Percentiles rank a stretch among this genome's conserved stretches.
These are phyloP conservation scores for Aspergillus fumigatiaffinis DNA, from an alignment of 2,329 filamentous ascomycete species.

Conservation along the genomic window DNA sequence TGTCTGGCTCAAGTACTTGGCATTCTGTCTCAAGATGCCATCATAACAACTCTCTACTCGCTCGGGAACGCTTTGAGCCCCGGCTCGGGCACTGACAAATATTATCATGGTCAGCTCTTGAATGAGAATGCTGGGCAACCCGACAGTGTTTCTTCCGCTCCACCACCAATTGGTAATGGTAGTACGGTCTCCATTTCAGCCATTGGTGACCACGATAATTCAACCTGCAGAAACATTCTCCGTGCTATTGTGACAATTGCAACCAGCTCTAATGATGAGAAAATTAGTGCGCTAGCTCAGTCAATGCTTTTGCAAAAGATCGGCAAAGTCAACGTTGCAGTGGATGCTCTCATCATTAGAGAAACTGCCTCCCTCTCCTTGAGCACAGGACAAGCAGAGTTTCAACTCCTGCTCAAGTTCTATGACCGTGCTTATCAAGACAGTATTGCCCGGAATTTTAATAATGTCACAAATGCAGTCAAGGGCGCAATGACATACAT, in stretches of 20 bases:
- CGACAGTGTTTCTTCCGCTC: slow-evolving; percentile 43
- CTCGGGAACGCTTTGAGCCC: slow-evolving; percentile 93
- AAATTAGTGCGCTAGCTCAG: slow-evolving; percentile 87
- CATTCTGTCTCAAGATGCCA: slow-evolving; percentile 80
- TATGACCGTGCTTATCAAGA: slow-evolving; percentile 73
- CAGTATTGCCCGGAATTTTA: slow-evolving; percentile 66
- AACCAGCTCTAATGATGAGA: slow-evolving; percentile 73
- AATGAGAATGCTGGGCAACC: slow-evolving; percentile 43
- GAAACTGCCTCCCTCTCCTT: slow-evolving; percentile 76
- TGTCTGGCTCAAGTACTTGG: slow-evolving; percentile 79
- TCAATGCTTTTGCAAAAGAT: slow-evolving; percentile 97
- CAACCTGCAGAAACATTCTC: slow-evolving; percentile 84
- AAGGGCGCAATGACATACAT: slow-evolving; percentile 76
- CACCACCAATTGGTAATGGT: slow-evolving; percentile 29
- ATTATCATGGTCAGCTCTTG: slow-evolving; percentile 28
- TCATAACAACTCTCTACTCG: slow-evolving; percentile 93
- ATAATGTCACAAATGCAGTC: slow-evolving; percentile 67
- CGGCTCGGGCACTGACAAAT: slow-evolving; percentile 51
- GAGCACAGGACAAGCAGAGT: slow-evolving; percentile 73
- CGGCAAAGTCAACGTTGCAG: slow-evolving; percentile 71
- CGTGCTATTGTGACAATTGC: slow-evolving; percentile 92
- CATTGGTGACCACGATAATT: slow-evolving; percentile 71
- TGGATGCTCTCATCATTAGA: slow-evolving; percentile 81
- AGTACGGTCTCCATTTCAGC: slow-evolving; percentile 67
- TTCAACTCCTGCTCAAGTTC: slow-evolving; percentile 79